Conservation (phyloP, 495 filamentous ascomycete species). For the Parmelia sp. region DNA sequence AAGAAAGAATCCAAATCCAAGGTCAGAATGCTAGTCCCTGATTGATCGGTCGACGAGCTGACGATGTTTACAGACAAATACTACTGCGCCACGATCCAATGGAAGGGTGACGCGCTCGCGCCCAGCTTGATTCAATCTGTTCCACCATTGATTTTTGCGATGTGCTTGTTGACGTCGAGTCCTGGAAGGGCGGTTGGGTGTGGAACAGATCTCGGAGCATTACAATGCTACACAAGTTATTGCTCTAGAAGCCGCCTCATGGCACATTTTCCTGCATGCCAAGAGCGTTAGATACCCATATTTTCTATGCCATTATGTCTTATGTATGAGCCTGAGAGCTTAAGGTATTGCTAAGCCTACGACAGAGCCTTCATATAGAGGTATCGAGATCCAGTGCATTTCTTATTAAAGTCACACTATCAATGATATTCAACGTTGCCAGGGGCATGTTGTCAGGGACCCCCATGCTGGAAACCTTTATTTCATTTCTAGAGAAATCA, state of each 20-base stretch:
- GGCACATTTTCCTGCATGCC: background rate
- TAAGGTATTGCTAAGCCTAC: background rate
- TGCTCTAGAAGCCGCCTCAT: background rate
- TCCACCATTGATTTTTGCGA: background rate
- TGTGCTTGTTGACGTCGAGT: background rate
- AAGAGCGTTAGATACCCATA: conserved; percentile 8
- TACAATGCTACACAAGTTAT: background rate
- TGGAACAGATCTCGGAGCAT: background rate
- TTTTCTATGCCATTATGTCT: background rate
- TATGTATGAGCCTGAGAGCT: background rate
- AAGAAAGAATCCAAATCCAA: background rate
- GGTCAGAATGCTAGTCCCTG: background rate
- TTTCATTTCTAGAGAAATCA: background rate
- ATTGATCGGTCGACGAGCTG: background rate
- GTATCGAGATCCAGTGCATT: background rate
- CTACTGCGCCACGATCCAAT: background rate
- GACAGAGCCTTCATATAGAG: background rate
- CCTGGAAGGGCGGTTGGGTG: background rate
- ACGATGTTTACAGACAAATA: background rate
- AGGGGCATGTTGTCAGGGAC: background rate
- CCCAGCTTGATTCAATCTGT: background rate
- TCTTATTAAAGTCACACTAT: background rate
- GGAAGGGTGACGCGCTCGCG: conserved; percentile 1
- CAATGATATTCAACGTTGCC: background rate
- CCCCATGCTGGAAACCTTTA: background rate